Conservation (phyloP, 257 asterid species). For the Penstemon davidsonii region DNA sequence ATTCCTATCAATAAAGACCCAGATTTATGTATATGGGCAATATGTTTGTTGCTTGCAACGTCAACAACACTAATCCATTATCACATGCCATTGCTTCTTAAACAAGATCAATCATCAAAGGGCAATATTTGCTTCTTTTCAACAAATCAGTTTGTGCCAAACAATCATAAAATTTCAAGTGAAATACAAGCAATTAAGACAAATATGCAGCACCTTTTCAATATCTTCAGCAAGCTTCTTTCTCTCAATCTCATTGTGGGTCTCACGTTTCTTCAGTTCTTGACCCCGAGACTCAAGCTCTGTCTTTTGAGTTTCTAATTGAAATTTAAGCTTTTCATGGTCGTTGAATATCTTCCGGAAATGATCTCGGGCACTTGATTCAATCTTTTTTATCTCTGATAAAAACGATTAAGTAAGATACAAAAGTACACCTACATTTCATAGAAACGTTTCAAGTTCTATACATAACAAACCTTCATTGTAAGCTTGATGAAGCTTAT, state of each 20-base stretch:
- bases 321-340: slow-evolving; percentile 73
- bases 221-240: slow-evolving; percentile 70
- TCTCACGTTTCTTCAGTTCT: slow-evolving; percentile 75
- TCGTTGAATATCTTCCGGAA: slow-evolving; percentile 69
- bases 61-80: slow-evolving; percentile 16
- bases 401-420: slow-evolving; percentile 31
- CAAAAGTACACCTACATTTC: slow-evolving; percentile 21
- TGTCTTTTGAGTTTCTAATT: slow-evolving; percentile 62
- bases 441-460: slow-evolving; percentile 17
- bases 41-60: not conserved
- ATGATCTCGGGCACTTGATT: slow-evolving; percentile 75
- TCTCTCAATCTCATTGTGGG: slow-evolving; percentile 71
- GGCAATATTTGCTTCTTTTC: slow-evolving; percentile 17
- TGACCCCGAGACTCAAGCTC: slow-evolving; percentile 72
- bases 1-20: slow-evolving; percentile 6
- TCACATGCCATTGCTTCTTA: slow-evolving; percentile 23
- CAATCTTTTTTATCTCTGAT: slow-evolving; percentile 78
- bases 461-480: slow-evolving; percentile 61
- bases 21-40: not conserved
- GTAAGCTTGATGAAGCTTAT: slow-evolving; percentile 65
- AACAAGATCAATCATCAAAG: not conserved
- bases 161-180: slow-evolving; percentile 1
- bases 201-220: slow-evolving; percentile 61
- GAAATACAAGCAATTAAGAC: slow-evolving; percentile 21
- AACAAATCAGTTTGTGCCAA: slow-evolving; percentile 17